phyloP scores from a whole-genome alignment of 2,329 filamentous ascomycete genomes.

The Claviceps sp. region DNA sequence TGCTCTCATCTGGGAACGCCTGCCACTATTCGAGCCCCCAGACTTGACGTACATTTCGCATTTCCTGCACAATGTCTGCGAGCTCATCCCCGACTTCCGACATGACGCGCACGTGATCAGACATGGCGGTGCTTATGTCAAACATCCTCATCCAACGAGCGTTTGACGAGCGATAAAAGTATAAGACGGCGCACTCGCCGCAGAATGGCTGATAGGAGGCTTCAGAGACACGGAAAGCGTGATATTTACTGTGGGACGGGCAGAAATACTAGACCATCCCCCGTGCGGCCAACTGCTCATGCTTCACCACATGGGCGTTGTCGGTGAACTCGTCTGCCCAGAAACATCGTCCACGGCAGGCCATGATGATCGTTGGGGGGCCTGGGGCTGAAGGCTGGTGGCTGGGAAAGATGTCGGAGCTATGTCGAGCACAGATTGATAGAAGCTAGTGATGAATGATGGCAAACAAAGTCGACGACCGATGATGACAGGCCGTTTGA shows the following conservation, averaged over 20 bases:
- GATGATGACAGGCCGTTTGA: background rate
- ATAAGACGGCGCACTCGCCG: constrained; percentile 21
- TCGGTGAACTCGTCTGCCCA: background rate
- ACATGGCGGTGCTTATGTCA: constrained; percentile 9
- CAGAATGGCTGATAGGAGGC: constrained; percentile 16
- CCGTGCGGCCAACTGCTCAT: constrained; percentile 7
- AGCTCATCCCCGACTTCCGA: constrained; percentile 1
- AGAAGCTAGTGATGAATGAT: background rate
- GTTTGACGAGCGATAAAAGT: constrained; percentile 9
- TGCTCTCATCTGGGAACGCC: background rate
- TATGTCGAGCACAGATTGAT: background rate
- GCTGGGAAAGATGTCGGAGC: background rate
- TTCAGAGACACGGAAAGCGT: constrained; percentile 12
- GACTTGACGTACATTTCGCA: background rate
- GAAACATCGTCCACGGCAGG: constrained; percentile 16
- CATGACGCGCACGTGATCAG: background rate
- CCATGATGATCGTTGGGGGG: constrained; percentile 5
- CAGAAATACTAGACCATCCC: constrained; percentile 19
- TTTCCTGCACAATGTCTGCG: constrained; percentile 2
- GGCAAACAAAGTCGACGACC: background rate
- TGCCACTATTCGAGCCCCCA: background rate
- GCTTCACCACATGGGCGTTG: constrained; percentile 8
- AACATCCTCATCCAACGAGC: constrained; percentile 11
- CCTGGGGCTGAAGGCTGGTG: background rate
- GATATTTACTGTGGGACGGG: constrained; percentile 15